Base-by-base conservation (phyloP, 306 rosid genomes). In the Betula pendula region DNA sequence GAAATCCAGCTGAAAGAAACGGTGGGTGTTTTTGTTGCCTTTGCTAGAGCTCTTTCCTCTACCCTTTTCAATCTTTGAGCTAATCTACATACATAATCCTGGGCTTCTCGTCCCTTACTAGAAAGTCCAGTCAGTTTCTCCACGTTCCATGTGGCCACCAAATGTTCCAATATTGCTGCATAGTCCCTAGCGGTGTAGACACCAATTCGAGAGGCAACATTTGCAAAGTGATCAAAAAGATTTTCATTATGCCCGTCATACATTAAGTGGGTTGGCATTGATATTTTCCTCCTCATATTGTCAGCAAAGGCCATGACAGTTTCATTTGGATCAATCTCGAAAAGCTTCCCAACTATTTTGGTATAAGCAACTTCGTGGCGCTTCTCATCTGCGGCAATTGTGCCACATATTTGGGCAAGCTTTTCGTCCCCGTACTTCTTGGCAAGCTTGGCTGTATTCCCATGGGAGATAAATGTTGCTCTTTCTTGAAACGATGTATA, bases 401-500 rank as follows among this genome's bases (percentile, higher is more conserved):
- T 75, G 56, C 96, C 96, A 33, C 98, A 91, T 78, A 93, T 85
- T 84, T 93, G 97, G n/a, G 94, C 97, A 83, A 93, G 77, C 81
- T 89, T 93, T 38, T 89, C 20, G 79, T 93, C 94, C 53, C 96
- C 97, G 33, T 75, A 80, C 50, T 91, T 88, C 86, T 86, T 93
- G 29, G 96, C 94, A 56, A 58, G 94, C 84, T 90, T 86, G 77
- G 94, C 98, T 12, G 96, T 89, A 86, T 93, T 93, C 74, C 94
- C 96, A 71, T 90, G 97, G 29, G 97, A 93, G 74, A 93, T 84
- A 73, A 90, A 90, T 74, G 96, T 89, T 2, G 97, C 97, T 80
- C 96, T 88, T 75, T 90, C 97, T 85, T 93, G 97, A 74, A 93
- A 93, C 52, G 97, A 93, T 70, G 97, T 93, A 84, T 90, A 93